A percentile compares a stretch with the other conserved stretches of the same genome.
Conservation (phyloP, 2,329 filamentous ascomycete genomes). For the Aureobasidium namibiae region DNA sequence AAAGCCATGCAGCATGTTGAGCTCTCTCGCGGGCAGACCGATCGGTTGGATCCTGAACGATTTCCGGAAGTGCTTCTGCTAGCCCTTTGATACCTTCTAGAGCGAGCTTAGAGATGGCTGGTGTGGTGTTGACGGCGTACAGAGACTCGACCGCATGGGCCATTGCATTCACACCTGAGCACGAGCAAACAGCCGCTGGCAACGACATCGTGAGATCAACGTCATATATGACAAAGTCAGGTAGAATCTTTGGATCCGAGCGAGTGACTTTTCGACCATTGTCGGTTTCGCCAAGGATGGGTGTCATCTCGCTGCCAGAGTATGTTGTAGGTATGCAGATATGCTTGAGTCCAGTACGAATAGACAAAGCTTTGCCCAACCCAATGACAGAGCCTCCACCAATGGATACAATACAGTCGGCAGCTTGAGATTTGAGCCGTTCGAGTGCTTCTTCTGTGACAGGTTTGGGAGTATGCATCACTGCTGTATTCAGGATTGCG, state of each 20-base stretch:
- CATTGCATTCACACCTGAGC: constrained; percentile 57
- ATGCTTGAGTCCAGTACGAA: constrained; percentile 27
- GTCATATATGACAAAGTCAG: constrained; percentile 56
- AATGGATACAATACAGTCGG: constrained; percentile 49
- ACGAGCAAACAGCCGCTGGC: constrained; percentile 44
- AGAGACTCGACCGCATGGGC: constrained; percentile 59
- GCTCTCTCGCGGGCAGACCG: constrained; percentile 26
- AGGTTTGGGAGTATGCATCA: constrained; percentile 54
- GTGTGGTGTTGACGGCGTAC: constrained; percentile 50
- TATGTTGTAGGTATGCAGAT: constrained; percentile 30
- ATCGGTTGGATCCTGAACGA: constrained; percentile 37
- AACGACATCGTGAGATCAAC: constrained; percentile 54
- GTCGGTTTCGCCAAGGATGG: constrained; percentile 54
- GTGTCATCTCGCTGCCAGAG: constrained; percentile 49
- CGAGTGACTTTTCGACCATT: constrained; percentile 51
- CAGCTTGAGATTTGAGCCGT: constrained; percentile 35
- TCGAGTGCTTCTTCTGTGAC: constrained; percentile 50
- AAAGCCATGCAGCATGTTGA: constrained; percentile 58
- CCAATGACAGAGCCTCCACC: constrained; percentile 57
- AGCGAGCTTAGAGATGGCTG: constrained; percentile 52
- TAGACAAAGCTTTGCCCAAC: constrained; percentile 34
- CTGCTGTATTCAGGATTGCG: constrained; percentile 47
- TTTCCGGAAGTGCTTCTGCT: constrained; percentile 44
- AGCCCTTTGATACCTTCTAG: constrained; percentile 49
- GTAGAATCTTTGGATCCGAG: constrained; percentile 51